Conservation (phyloP, 176 grass and related monocot genomes). For the Zizania latifolia region DNA sequence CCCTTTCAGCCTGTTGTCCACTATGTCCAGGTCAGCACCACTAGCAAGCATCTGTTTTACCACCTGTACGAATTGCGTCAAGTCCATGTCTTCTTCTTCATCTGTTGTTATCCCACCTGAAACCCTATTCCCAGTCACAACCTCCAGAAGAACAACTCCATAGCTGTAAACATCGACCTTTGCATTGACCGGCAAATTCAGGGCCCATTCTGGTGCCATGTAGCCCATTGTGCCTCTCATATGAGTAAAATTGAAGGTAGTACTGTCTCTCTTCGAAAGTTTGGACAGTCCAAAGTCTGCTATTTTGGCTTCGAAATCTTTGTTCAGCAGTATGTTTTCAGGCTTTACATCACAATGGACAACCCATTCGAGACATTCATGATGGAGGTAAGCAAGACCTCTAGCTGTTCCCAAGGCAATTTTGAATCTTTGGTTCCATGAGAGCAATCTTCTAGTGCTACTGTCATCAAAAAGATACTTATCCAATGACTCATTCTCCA, state of each 20-base stretch:
- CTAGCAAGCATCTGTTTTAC: constrained; percentile 31
- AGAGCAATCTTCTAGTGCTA: constrained; percentile 18
- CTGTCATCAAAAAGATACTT: constrained; percentile 52
- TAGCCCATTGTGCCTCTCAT: constrained; percentile 84
- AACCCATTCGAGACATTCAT: constrained; percentile 85
- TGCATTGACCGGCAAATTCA: constrained; percentile 53
- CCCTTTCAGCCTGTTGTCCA: constrained; percentile 44
- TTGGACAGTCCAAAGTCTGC: constrained; percentile 74
- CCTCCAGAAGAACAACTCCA: constrained; percentile 61
- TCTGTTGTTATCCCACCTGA: constrained; percentile 28
- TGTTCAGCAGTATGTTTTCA: constrained; percentile 70
- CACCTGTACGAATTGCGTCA: constrained; percentile 33
- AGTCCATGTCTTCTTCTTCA: constrained; percentile 28
- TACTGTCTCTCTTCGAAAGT: constrained; percentile 47
- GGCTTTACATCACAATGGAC: constrained; percentile 91
- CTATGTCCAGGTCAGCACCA: constrained; percentile 28
- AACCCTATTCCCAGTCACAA: constrained; percentile 44
- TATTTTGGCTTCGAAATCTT: constrained; percentile 78
- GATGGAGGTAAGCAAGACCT: constrained; percentile 76
- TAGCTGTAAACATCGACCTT: constrained; percentile 78
- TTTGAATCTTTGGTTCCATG: constrained; percentile 60
- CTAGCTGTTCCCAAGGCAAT: constrained; percentile 67
- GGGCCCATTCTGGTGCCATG: constrained; percentile 83
- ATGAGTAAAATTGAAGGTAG: constrained; percentile 52
- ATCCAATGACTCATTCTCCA: constrained; percentile 72